Evolutionary conservation across 768 basidiomycete species (phyloP).

Genomic region (Leccinum uliginosum): DNA sequence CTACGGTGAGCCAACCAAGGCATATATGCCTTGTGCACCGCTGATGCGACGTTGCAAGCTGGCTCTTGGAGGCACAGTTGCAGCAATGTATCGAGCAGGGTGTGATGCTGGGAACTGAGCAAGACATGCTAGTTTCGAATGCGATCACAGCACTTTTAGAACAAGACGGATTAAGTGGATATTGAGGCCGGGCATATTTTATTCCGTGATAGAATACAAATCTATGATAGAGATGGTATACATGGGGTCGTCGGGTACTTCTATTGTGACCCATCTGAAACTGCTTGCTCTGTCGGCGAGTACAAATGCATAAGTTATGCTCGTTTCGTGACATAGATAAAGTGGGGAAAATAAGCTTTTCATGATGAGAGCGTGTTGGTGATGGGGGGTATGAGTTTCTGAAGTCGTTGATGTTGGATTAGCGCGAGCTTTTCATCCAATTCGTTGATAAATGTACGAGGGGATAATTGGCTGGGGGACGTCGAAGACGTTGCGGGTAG

Average conservation of each 20-base stretch:
- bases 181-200: neutral
- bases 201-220: conserved; percentile 11
- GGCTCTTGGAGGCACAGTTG: conserved; percentile 67
- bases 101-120: conserved; percentile 40
- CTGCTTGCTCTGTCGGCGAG: neutral
- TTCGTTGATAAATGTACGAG: conserved; percentile 15
- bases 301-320: conserved; percentile 11
- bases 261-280: neutral
- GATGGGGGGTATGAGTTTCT: conserved; percentile 1
- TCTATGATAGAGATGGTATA: conserved; percentile 11
- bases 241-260: neutral
- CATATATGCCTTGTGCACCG: neutral
- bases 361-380: neutral
- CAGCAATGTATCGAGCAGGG: conserved; percentile 62
- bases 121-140: conserved; percentile 50
- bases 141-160: conserved; percentile 39
- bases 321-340: neutral
- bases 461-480: conserved; percentile 9
- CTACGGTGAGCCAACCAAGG: conserved; percentile 50
- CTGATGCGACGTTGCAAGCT: conserved; percentile 35
- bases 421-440: conserved; percentile 19
- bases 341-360: neutral
- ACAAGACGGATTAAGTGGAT: conserved; percentile 31
- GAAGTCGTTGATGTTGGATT: conserved; percentile 12
- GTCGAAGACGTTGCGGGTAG: neutral